Evolutionary conservation across 179 eudicot genomes (phyloP), one percentile per base, ranked within the genome.

Genomic region (Silene noctiflora): DNA sequence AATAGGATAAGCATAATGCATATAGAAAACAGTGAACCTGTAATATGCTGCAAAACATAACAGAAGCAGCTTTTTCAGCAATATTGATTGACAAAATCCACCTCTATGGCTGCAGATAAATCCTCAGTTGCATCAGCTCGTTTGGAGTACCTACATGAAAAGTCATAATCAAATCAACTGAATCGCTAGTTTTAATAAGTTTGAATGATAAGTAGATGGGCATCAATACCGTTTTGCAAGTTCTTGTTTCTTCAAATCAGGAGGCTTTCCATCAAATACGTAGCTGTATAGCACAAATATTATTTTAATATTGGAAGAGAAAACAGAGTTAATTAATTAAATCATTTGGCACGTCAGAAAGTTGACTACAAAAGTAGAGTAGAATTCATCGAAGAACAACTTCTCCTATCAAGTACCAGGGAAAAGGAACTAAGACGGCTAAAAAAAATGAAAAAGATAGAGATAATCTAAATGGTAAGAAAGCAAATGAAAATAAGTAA

Each of bases 191-290:
- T 31, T 33, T 11, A 33, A 10, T 44, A 14, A 14, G n/a, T 42
- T 14, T 35, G 33, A 72, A 25, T 73, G 44, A 33, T 74, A 78
- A 64, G 35, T 62, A 14, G 17, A 63, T 39, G 31, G 56, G 51
- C 3, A 25, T 3, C 46, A 24, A 60, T 89, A 93, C 99, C 99
- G 93, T 81, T 93, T 93, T 25, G 98, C 98, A 86, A 95, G 94
- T 87, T 95, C 99, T 87, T 93, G 92, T 73, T 90, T 91, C 91
- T 95, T 95, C 88, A 95, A 78, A 71, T 91, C 98, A 48, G 99
- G 99, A 62, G 99, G 99, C 80, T 86, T 73, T 27, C 99, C 99
- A 80, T 95, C 99, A 72, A 95, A 95, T 51, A 95, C 99, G 78
- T 93, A 95, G 16, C 99, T 95, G 80, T 19, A 69, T 24, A 21